These are phyloP conservation scores for Sarcocystis neurona DNA, from an alignment of 169 alveolate genomes.

Conservation along the genomic window DNA sequence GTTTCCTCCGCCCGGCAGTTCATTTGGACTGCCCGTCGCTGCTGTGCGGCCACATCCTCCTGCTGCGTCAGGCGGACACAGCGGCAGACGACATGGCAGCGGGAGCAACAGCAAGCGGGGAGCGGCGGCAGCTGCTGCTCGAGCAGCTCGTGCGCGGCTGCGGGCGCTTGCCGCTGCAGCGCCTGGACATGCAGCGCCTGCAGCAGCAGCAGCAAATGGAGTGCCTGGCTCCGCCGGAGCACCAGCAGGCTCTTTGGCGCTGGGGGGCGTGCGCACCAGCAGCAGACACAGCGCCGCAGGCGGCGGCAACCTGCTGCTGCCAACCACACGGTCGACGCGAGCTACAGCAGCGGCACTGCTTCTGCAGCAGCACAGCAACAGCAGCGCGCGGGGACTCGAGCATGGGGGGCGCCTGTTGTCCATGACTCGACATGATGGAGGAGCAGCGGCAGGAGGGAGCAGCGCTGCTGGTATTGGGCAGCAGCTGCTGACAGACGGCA, in stretches of 20 bases:
- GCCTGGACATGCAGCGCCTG: background rate
- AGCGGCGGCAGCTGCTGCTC: slow-evolving; percentile 1
- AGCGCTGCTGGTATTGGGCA: too few relatives aligned
- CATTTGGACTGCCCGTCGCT: background rate
- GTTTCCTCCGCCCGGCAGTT: slow-evolving; percentile 19
- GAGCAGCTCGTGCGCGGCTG: background rate
- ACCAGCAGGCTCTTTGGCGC: background rate
- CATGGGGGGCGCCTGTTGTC: too few relatives aligned
- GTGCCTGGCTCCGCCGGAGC: background rate
- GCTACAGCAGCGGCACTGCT: slow-evolving; percentile 1
- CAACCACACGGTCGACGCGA: slow-evolving; percentile 13
- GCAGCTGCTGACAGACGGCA: background rate
- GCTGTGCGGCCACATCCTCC: background rate
- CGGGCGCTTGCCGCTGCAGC: too few relatives aligned
- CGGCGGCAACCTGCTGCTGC: background rate
- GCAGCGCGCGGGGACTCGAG: background rate
- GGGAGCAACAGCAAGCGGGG: too few relatives aligned
- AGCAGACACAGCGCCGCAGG: background rate
- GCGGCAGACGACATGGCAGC: too few relatives aligned
- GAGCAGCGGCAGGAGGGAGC: too few relatives aligned
- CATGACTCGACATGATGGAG: too few relatives aligned
- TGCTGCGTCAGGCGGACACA: background rate
- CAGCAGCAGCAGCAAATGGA: background rate
- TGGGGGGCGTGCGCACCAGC: background rate
- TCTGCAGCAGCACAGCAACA: too few relatives aligned